These are phyloP conservation scores for Calonectria crousiana DNA, from an alignment of 2,329 filamentous ascomycete genomes.

Conservation along the genomic window DNA sequence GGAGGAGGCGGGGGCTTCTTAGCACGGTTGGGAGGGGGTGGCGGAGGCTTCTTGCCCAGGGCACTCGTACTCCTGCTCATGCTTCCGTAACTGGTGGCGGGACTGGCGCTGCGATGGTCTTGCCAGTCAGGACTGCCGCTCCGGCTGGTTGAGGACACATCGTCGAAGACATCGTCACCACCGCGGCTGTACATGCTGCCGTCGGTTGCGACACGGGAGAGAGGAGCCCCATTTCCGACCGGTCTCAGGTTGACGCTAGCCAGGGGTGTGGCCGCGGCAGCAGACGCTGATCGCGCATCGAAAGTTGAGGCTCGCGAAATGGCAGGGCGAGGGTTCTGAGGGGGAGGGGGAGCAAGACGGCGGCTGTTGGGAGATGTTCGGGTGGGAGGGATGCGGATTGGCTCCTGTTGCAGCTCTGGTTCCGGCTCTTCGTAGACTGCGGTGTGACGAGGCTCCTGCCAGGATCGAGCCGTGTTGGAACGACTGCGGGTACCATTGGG, in stretches of 20 bases:
- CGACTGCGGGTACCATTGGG: conserved; percentile 50
- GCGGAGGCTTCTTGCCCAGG: conserved; percentile 66
- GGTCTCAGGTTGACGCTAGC: conserved; percentile 39
- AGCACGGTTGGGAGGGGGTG: conserved; percentile 64
- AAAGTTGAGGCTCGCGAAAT: conserved; percentile 55
- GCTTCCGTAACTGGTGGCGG: conserved; percentile 68
- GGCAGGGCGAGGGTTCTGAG: conserved; percentile 51
- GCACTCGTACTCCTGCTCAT: conserved; percentile 58
- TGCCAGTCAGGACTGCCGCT: conserved; percentile 61
- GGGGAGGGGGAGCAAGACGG: conserved; percentile 49
- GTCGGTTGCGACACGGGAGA: conserved; percentile 58
- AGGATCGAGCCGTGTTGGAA: conserved; percentile 63
- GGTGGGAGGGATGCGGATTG: conserved; percentile 57
- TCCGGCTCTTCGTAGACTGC: conserved; percentile 51
- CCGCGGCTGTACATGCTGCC: conserved; percentile 39
- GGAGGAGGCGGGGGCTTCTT: conserved; percentile 55
- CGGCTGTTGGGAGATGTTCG: conserved; percentile 54
- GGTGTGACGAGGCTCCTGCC: conserved; percentile 53
- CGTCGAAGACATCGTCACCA: conserved; percentile 62
- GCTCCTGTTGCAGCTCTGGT: conserved; percentile 39
- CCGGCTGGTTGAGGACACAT: conserved; percentile 63
- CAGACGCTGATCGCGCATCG: conserved; percentile 43
- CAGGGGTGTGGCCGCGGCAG: conserved; percentile 34
- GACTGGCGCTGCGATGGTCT: conserved; percentile 64
- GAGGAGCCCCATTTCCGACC: conserved; percentile 48